Percentiles rank a stretch among this genome's conserved stretches.
phyloP scores from a whole-genome alignment of 192 early-diverging fungal species.

The Coemansia sp. region DNA sequence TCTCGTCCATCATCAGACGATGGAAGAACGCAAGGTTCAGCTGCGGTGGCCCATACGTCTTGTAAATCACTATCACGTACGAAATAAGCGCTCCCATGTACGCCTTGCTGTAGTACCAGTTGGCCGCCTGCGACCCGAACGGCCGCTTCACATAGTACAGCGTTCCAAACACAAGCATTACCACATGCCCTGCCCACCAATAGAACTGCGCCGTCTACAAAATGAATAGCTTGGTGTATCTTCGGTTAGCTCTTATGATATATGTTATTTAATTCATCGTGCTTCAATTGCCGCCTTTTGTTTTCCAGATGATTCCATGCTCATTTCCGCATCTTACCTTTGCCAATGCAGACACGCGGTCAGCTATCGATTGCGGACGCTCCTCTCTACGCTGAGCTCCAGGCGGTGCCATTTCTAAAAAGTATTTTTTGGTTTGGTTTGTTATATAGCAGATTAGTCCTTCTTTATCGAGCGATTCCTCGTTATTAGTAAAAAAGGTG shows the following conservation, averaged over 20 bases:
- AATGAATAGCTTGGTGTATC: background rate
- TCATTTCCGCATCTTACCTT: slow-evolving; percentile 7
- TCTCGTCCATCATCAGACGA: slow-evolving; percentile 47
- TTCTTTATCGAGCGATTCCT: no score
- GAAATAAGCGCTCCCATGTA: slow-evolving; percentile 40
- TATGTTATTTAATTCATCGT: background rate
- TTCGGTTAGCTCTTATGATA: background rate
- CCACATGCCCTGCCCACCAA: slow-evolving; percentile 53
- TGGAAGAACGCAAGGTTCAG: slow-evolving; percentile 42
- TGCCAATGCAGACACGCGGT: slow-evolving; percentile 8
- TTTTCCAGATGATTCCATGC: background rate
- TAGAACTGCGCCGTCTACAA: slow-evolving; percentile 51
- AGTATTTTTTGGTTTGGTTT: background rate
- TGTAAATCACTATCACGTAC: slow-evolving; percentile 54
- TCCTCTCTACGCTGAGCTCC: slow-evolving; percentile 11
- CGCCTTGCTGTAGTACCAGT: slow-evolving; percentile 49
- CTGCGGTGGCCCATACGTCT: slow-evolving; percentile 53
- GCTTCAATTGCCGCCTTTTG: background rate
- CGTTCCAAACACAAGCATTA: slow-evolving; percentile 31
- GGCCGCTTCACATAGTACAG: slow-evolving; percentile 45
- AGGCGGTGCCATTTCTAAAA: slow-evolving; percentile 8
- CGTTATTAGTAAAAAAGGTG: no score
- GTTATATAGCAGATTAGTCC: no score
- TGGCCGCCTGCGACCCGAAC: slow-evolving; percentile 31
- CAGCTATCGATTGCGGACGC: slow-evolving; percentile 6